Evolutionary conservation across 2,329 filamentous ascomycete genomes (phyloP), one percentile per base, ranked within the genome.

Genomic region (Exophiala mesophila): DNA sequence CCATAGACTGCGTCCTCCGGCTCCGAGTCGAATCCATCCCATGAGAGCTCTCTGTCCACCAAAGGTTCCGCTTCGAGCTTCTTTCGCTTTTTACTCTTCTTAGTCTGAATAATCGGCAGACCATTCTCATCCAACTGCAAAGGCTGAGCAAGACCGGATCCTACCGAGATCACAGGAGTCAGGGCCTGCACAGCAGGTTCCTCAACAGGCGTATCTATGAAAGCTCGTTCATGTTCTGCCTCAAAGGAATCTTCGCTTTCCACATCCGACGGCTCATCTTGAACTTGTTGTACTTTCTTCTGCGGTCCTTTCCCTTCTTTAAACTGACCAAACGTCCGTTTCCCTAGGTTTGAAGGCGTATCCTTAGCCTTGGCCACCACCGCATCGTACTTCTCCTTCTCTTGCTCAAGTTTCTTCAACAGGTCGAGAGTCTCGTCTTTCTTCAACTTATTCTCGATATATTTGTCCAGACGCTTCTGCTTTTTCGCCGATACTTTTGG

Each of bases 381-480:
- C 26, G 41, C 94, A 60, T 97, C 89, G 53, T 92, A 77, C 58
- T 84, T 88, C 41, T 79, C 75, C 47, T 79, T 74, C 13, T 86
- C 85, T 47, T 78, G 72, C n/a, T 87, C 85, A 18, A 98, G 74
- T 61, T 92, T 89, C 59, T 85, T 85, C 55, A 97, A 73, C 20
- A 98, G 70, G 43, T 81, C 84, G 19, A 86, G 73, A 57, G 87
- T 94, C 63, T 97, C 90, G 60, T 98, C 92, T 63, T 94, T 96
- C 63, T 82, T 85, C 33, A 98, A 71, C 73, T 98, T 98, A 45
- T 77, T 92, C 57, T 97, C 89, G 62, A 84, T 80, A 53, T 83
- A 84, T 58, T 83, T 83, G 54, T 83, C 78, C 49, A 84, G 58
- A 40, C 80, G 69, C 66, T 83, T 83, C 54, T 78, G 72, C 63